phyloP scores from a whole-genome alignment of 257 asterid genomes.

The Marsdenia floribunda region DNA sequence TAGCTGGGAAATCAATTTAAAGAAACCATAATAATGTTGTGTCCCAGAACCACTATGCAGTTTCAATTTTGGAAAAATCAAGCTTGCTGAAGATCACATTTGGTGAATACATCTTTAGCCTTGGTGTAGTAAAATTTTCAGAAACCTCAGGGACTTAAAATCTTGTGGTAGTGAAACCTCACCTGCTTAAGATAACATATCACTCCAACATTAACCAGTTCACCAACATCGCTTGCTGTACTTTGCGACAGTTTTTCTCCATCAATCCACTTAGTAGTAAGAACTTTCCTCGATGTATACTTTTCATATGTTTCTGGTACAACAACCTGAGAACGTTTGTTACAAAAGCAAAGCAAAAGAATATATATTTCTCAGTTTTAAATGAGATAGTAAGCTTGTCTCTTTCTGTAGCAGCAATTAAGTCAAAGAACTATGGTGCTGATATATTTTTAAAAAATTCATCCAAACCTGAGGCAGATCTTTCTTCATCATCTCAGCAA shows the following conservation, averaged over 20 bases:
- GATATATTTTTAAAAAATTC: not conserved
- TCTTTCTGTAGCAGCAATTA: not conserved
- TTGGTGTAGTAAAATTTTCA: not conserved
- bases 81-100: not conserved
- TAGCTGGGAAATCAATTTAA: not conserved
- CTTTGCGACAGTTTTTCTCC: constrained; percentile 99
- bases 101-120: not conserved
- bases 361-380: not conserved
- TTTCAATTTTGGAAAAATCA: not conserved
- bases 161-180: constrained; percentile 2
- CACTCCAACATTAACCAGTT: constrained; percentile 94
- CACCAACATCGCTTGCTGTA: constrained; percentile 98
- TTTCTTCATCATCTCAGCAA: constrained; percentile 95
- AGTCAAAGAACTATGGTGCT: not conserved
- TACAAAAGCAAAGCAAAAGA: not conserved
- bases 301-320: constrained; percentile 82
- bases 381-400: not conserved
- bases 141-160: not conserved
- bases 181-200: constrained; percentile 99
- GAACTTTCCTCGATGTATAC: constrained; percentile 94
- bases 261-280: constrained; percentile 87
- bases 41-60: not conserved
- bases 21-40: not conserved
- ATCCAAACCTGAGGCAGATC: constrained; percentile 94
- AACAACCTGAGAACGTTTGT: constrained; percentile 60